Base-by-base conservation (phyloP, 139 green algal genomes). In the Monoraphidium neglectum region DNA sequence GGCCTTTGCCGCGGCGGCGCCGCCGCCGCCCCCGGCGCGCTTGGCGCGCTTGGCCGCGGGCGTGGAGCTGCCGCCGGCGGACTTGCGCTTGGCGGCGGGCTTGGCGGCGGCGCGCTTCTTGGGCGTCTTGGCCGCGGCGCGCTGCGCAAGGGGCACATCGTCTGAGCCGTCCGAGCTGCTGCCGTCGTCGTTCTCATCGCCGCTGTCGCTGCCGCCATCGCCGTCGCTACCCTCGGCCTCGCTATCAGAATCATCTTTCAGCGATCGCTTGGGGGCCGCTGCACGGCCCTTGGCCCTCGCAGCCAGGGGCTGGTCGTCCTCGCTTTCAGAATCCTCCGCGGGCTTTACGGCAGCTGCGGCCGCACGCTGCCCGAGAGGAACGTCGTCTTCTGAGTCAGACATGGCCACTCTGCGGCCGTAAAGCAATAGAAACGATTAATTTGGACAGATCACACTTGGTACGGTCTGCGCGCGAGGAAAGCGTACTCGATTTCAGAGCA, bases 261-360 rank as follows among this genome's bases (percentile, higher is more conserved):
- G 30, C 4, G 80, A 54, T 49, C 32, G 33, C n/a, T 49, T 70
- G 23, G 62, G 32, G 21, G 32, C 62, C 5, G 28, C 59, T 1
- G 74, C 40, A 23, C 24, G 36, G 64, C 67, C 33, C n/a, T n/a
- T n/a, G 28, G 62, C 47, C 2, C 78, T 54, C 0, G 36, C 57
- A 4, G 78, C 84, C 33, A 90, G 62, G 8, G 85, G 85, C 72
- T 81, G n/a, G 30, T 87, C 82, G 57, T 87, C 82, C 16, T 87
- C 82, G 35, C 68, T 80, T 36, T 68, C 69, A 6, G 2, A 70
- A 6, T 57, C 30, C 47, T 37, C 28, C 43, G 43, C 12, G 43
- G 43, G 43, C 43, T 51, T 51, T n/a, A n/a, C n/a, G 23, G 46
- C 4, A 24, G 33, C 69, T 6, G 56, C 56, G 56, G 56, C 56